phyloP scores from a whole-genome alignment of 345 rosid species.

The Rhizophora mangle region DNA sequence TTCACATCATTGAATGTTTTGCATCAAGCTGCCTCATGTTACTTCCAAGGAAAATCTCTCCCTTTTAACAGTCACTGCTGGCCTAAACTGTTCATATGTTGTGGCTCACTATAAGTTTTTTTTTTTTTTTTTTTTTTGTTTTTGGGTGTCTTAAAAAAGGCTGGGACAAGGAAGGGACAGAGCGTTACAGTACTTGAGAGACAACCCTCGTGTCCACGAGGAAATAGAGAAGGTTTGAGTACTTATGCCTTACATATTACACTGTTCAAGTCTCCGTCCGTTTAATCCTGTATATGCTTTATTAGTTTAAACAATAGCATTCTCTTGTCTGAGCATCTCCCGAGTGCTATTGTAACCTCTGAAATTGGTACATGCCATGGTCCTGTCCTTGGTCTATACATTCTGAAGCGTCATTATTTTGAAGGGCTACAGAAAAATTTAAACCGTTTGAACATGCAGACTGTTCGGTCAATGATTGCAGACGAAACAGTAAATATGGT shows the following conservation, averaged over 20 bases:
- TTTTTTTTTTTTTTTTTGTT: not conserved
- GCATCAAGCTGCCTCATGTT: not conserved
- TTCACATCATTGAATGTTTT: not conserved
- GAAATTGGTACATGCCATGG: not conserved
- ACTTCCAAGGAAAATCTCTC: not conserved
- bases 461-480: slow-evolving; percentile 50
- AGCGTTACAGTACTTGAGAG: slow-evolving; percentile 79
- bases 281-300: not conserved
- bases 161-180: slow-evolving; percentile 94
- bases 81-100: not conserved
- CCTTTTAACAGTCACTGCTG: not conserved
- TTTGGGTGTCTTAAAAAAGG: slow-evolving; percentile 34
- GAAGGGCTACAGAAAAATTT: not conserved
- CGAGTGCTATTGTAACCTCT: too few species aligned
- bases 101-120: slow-evolving; percentile 4
- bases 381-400: not conserved
- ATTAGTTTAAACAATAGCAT: not conserved
- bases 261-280: not conserved
- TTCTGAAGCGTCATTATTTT: not conserved
- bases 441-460: slow-evolving; percentile 36
- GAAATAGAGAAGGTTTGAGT: slow-evolving; percentile 77
- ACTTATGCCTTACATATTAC: not conserved
- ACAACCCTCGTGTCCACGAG: slow-evolving; percentile 54
- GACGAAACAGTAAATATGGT: slow-evolving; percentile 50
- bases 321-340: not conserved